These are phyloP conservation scores for Lactarius hatsudake DNA, from an alignment of 768 basidiomycete species.

Conservation along the genomic window DNA sequence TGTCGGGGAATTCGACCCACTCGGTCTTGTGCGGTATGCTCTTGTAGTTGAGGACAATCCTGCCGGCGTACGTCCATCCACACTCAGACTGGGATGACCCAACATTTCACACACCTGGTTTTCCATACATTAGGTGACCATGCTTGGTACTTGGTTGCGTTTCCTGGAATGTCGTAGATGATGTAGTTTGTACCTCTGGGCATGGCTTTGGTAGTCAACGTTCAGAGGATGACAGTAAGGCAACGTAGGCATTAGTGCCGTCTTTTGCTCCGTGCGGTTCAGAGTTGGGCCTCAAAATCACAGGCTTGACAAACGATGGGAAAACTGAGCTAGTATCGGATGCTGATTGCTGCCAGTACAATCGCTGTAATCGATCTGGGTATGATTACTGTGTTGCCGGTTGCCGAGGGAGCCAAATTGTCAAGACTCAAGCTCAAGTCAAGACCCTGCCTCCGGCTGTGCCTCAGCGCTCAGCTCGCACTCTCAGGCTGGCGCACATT, in stretches of 20 bases:
- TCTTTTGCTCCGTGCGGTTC: neutral
- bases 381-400: too few relatives aligned
- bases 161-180: slow-evolving; percentile 25
- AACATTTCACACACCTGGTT: slow-evolving; percentile 30
- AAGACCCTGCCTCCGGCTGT: too few relatives aligned
- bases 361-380: too few relatives aligned
- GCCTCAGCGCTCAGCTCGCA: too few relatives aligned
- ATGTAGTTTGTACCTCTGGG: slow-evolving; percentile 1
- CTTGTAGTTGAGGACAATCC: slow-evolving; percentile 43
- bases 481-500: too few relatives aligned
- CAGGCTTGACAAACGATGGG: too few relatives aligned
- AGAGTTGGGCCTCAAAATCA: neutral
- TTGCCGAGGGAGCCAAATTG: too few relatives aligned
- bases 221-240: too few relatives aligned
- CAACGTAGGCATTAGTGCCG: neutral
- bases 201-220: slow-evolving; percentile 11
- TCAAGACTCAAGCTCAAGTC: too few relatives aligned
- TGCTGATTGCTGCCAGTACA: too few relatives aligned
- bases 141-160: slow-evolving; percentile 15
- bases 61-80: slow-evolving; percentile 12
- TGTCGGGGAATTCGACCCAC: slow-evolving; percentile 53
- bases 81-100: neutral
- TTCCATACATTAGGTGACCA: slow-evolving; percentile 37
- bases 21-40: slow-evolving; percentile 44
- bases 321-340: too few relatives aligned